These are phyloP conservation scores for Talaromyces adpressus DNA, from an alignment of 495 filamentous ascomycete genomes.

Conservation along the genomic window DNA sequence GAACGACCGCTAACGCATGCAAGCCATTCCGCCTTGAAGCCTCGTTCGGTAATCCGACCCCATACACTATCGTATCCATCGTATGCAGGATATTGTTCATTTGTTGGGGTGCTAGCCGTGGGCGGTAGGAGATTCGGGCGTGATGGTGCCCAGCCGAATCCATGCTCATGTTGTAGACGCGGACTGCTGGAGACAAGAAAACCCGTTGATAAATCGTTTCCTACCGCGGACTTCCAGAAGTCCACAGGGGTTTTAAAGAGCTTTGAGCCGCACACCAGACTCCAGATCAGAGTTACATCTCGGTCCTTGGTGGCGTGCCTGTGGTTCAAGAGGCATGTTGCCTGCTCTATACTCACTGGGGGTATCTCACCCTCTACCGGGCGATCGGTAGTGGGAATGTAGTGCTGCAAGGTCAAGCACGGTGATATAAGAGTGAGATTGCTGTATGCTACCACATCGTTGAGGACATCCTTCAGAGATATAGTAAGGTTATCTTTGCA, in stretches of 20 bases:
- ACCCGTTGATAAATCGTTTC: constrained; percentile 6
- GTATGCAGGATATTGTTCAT: constrained; percentile 12
- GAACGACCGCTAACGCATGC: constrained; percentile 2
- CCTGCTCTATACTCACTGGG: constrained; percentile 7
- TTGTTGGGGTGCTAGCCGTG: background rate
- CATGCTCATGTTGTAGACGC: background rate
- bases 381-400: background rate
- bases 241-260: constrained; percentile 6
- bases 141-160: constrained; percentile 14
- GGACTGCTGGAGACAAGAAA: constrained; percentile 14
- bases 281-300: constrained; percentile 16
- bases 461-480: constrained; percentile 10
- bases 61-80: constrained; percentile 10
- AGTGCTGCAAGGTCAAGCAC: constrained; percentile 1
- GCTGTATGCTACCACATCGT: constrained; percentile 4
- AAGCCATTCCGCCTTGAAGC: constrained; percentile 9
- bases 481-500: constrained; percentile 15
- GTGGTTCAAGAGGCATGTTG: constrained; percentile 12
- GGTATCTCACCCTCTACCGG: background rate
- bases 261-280: constrained; percentile 10
- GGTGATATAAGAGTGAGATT: background rate
- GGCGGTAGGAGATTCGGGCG: constrained; percentile 9
- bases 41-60: constrained; percentile 6
- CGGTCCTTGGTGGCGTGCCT: constrained; percentile 13
- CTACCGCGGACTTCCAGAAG: constrained; percentile 10